Evolutionary conservation across 2,329 filamentous ascomycete genomes (phyloP).

Genomic region (Stagonosporopsis rhizophila): DNA sequence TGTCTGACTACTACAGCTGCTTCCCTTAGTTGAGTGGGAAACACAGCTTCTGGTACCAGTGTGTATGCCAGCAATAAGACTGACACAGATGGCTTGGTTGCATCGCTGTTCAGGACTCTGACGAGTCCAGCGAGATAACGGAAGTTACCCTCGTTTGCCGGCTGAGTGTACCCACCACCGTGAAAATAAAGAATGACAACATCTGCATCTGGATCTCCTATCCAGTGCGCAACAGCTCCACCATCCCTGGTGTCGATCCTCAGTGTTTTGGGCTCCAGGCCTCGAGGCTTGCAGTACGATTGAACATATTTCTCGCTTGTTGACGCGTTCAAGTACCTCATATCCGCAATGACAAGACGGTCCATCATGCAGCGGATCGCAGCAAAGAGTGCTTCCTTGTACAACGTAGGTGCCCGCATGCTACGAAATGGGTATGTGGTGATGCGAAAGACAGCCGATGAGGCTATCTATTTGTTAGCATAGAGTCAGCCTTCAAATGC

Average conservation of each 20-base stretch:
- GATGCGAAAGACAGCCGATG: constrained; percentile 15
- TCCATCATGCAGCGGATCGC: constrained; percentile 25
- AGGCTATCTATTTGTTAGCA: constrained; percentile 14
- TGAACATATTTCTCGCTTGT: constrained; percentile 26
- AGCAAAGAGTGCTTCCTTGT: constrained; percentile 28
- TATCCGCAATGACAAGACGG: constrained; percentile 29
- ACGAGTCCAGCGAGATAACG: constrained; percentile 18
- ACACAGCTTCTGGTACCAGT: constrained; percentile 27
- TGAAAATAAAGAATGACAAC: constrained; percentile 32
- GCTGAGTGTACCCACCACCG: constrained; percentile 33
- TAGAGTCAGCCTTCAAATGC: not conserved
- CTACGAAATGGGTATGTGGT: constrained; percentile 30
- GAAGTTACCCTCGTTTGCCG: constrained; percentile 21
- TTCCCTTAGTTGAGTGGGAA: constrained; percentile 34
- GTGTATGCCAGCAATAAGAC: constrained; percentile 32
- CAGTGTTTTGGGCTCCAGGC: constrained; percentile 19
- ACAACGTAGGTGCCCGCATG: constrained; percentile 16
- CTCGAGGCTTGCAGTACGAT: constrained; percentile 22
- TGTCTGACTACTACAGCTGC: constrained; percentile 25
- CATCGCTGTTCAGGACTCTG: constrained; percentile 19
- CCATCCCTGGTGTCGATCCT: constrained; percentile 10
- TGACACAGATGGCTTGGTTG: constrained; percentile 14
- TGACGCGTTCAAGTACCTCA: constrained; percentile 23
- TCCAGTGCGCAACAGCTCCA: constrained; percentile 30
- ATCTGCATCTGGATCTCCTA: constrained; percentile 30